Conservation (phyloP, 2,329 filamentous ascomycete genomes). For the Aspergillus sp. region DNA sequence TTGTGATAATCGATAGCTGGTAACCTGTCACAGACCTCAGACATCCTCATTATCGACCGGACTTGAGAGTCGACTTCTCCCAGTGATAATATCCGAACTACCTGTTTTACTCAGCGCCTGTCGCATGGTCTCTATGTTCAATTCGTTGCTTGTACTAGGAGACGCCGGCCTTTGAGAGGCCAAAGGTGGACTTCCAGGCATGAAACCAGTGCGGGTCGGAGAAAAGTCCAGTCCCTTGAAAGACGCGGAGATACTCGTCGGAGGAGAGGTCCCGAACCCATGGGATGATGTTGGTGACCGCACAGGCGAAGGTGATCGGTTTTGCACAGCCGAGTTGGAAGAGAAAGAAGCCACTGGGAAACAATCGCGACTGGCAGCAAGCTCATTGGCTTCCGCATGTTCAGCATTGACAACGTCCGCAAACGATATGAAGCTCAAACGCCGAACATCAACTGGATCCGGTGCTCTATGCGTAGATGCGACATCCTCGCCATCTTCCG, state of each 20-base stretch:
- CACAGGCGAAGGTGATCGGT: slow-evolving; percentile 74
- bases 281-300: slow-evolving; percentile 75
- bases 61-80: background rate
- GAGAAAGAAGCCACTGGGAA: slow-evolving; percentile 49
- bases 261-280: slow-evolving; percentile 66
- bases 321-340: slow-evolving; percentile 36
- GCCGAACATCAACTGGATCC: slow-evolving; percentile 73
- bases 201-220: background rate
- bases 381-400: slow-evolving; percentile 45
- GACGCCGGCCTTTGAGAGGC: background rate
- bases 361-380: slow-evolving; percentile 61
- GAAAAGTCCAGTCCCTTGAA: background rate
- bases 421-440: slow-evolving; percentile 93
- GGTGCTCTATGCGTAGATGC: slow-evolving; percentile 74
- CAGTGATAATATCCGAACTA: background rate
- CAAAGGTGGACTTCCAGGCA: background rate
- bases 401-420: slow-evolving; percentile 86
- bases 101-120: background rate
- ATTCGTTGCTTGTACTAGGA: background rate
- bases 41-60: background rate
- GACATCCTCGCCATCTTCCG: background rate
- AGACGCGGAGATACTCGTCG: slow-evolving; percentile 58
- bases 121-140: background rate
- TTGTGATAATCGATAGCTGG: background rate
- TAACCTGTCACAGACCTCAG: background rate